Conservation (phyloP, 805 yeast genomes). For the Pichia exigua region DNA sequence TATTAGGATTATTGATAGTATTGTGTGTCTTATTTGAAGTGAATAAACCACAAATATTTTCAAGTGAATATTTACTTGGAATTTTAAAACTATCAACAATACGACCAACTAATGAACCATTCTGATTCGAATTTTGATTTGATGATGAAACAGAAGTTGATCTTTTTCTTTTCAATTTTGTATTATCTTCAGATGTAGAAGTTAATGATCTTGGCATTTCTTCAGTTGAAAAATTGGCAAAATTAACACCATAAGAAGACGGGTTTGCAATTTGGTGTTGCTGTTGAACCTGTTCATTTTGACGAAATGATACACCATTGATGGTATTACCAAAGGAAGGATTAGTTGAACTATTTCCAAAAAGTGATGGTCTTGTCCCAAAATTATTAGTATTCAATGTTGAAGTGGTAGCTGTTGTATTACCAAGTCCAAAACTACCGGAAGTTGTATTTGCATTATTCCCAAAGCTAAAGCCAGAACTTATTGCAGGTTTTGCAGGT, state of each 20-base stretch:
- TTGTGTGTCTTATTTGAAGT: conserved; percentile 13
- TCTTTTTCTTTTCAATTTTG: conserved; percentile 19
- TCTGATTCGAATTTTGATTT: conserved; percentile 2
- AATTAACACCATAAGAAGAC: conserved; percentile 22
- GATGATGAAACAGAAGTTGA: conserved; percentile 16
- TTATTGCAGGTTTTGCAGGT: conserved; percentile 9
- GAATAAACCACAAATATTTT: conserved; percentile 26
- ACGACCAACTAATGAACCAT: conserved; percentile 7
- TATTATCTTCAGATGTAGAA: conserved; percentile 7
- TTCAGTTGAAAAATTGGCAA: conserved; percentile 9
- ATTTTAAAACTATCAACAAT: conserved; percentile 16
- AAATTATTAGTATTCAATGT: neutral
- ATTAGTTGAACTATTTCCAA: conserved; percentile 19
- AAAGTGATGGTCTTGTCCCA: conserved; percentile 14
- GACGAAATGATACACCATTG: conserved; percentile 12
- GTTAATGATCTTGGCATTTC: conserved; percentile 29
- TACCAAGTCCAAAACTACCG: neutral
- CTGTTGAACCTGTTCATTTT: conserved; percentile 3
- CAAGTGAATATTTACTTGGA: conserved; percentile 18
- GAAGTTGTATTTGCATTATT: neutral
- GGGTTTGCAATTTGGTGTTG: neutral
- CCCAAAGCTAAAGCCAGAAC: conserved; percentile 16
- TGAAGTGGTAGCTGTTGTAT: neutral
- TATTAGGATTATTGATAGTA: neutral
- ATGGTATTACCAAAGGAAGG: conserved; percentile 4